Conservation (phyloP, 768 basidiomycete genomes). For the Leccinum aurantiacum region DNA sequence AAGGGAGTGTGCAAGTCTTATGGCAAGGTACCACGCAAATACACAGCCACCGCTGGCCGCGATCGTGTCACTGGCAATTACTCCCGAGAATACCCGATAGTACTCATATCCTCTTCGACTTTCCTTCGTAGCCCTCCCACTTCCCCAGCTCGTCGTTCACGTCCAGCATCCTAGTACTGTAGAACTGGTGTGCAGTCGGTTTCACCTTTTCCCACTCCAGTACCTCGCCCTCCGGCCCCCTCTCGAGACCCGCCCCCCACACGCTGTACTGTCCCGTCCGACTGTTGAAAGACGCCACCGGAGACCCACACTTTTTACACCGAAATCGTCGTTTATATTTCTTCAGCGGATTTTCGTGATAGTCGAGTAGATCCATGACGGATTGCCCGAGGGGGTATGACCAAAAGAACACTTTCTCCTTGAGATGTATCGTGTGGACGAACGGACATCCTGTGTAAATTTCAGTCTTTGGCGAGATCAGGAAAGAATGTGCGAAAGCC, state of each 20-base stretch:
- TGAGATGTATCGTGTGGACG: slow-evolving; percentile 60
- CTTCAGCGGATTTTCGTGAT: slow-evolving; percentile 48
- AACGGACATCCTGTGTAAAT: slow-evolving; percentile 45
- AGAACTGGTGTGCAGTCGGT: slow-evolving; percentile 65
- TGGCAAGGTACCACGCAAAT: neutral
- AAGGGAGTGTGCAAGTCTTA: neutral
- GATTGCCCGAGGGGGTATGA: slow-evolving; percentile 30
- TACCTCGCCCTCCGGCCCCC: slow-evolving; percentile 51
- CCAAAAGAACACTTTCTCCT: slow-evolving; percentile 53
- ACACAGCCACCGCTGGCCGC: slow-evolving; percentile 20
- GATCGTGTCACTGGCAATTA: neutral
- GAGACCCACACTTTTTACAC: slow-evolving; percentile 60
- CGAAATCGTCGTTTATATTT: slow-evolving; percentile 62
- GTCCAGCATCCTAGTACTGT: slow-evolving; percentile 59
- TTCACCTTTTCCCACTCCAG: slow-evolving; percentile 53
- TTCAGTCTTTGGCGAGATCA: neutral
- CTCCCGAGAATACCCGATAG: slow-evolving; percentile 14
- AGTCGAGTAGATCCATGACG: slow-evolving; percentile 39
- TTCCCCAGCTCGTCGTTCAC: slow-evolving; percentile 56
- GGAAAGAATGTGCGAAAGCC: neutral
- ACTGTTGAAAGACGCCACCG: slow-evolving; percentile 53
- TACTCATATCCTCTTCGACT: slow-evolving; percentile 31
- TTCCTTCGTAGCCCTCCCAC: slow-evolving; percentile 63
- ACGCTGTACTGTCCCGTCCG: slow-evolving; percentile 51
- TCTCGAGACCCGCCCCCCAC: slow-evolving; percentile 56